phyloP scores from a whole-genome alignment of 371 early-diverging fungal species.

The Apophysomyces ossiformis region DNA sequence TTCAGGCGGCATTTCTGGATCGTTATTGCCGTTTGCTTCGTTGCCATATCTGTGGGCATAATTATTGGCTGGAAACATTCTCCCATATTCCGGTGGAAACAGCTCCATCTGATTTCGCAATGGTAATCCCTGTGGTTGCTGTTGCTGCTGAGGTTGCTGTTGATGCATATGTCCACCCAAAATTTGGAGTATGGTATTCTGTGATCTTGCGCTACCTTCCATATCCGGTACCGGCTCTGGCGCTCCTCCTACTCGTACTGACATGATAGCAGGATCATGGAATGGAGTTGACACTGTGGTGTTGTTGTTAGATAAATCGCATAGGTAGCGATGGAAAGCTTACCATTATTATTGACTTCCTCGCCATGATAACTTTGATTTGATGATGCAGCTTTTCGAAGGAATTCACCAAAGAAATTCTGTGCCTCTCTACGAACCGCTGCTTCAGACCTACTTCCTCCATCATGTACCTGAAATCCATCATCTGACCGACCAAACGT shows the following conservation, averaged over 20 bases:
- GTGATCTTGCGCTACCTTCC: constrained; percentile 18
- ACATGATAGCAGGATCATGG: constrained; percentile 76
- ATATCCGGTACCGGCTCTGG: constrained; percentile 15
- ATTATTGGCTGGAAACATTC: constrained; percentile 13
- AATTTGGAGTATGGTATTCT: constrained; percentile 42
- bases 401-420: constrained; percentile 69
- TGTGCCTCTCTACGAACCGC: constrained; percentile 60
- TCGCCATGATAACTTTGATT: constrained; percentile 22
- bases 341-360: constrained; percentile 14
- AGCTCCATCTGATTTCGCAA: neutral
- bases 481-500: neutral
- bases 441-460: constrained; percentile 8
- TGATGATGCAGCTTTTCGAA: constrained; percentile 65
- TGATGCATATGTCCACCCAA: constrained; percentile 34
- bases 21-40: constrained; percentile 14
- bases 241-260: constrained; percentile 47
- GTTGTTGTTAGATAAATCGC: neutral
- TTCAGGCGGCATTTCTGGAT: constrained; percentile 1
- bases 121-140: constrained; percentile 11
- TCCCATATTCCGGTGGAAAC: constrained; percentile 16
- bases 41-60: constrained; percentile 7
- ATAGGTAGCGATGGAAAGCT: neutral
- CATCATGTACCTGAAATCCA: neutral
- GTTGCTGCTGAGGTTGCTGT: constrained; percentile 27
- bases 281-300: constrained; percentile 40